These are phyloP conservation scores for Stenocarpella maydis DNA, from an alignment of 2,329 filamentous ascomycete species.

Conservation along the genomic window DNA sequence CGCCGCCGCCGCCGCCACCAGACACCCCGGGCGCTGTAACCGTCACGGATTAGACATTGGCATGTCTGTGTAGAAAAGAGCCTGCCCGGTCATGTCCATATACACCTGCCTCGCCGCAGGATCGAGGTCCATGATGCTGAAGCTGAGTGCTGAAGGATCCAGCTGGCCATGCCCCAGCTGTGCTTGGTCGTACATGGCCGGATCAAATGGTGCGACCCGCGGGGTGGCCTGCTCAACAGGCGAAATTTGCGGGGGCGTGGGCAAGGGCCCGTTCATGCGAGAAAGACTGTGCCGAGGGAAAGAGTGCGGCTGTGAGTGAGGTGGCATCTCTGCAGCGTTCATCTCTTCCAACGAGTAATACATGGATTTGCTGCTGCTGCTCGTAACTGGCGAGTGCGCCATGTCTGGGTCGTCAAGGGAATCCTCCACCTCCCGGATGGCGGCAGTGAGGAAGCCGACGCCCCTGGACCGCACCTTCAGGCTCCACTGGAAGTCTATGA, in stretches of 20 bases:
- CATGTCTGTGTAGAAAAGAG: slow-evolving; percentile 26
- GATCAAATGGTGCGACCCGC: slow-evolving; percentile 7
- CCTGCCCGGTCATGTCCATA: slow-evolving; percentile 20
- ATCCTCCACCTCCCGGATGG: slow-evolving; percentile 48
- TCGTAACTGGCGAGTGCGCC: slow-evolving; percentile 33
- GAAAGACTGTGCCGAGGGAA: slow-evolving; percentile 9
- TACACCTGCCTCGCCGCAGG: slow-evolving; percentile 23
- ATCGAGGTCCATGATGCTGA: slow-evolving; percentile 25
- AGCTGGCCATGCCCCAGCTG: slow-evolving; percentile 5
- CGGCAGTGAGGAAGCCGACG: slow-evolving; percentile 54
- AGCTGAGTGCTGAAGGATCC: slow-evolving; percentile 17
- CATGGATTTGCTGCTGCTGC: slow-evolving; percentile 6
- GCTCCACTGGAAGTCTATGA: slow-evolving; percentile 95
- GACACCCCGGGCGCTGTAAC: slow-evolving; percentile 2
- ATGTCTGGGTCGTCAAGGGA: slow-evolving; percentile 36
- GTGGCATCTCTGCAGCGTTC: slow-evolving; percentile 2
- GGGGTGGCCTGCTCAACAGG: slow-evolving; percentile 17
- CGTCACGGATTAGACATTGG: slow-evolving; percentile 24
- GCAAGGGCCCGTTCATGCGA: slow-evolving; percentile 12
- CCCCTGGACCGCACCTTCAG: slow-evolving; percentile 84
- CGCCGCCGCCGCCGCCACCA: not conserved
- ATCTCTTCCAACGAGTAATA: slow-evolving; percentile 2
- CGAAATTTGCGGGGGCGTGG: not conserved
- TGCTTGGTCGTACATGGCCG: slow-evolving; percentile 14
- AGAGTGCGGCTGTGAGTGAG: slow-evolving; percentile 4